Percentiles rank a stretch among this genome's conserved stretches.
Conservation (phyloP, 2,329 filamentous ascomycete species). For the Macrophomina tecta region DNA sequence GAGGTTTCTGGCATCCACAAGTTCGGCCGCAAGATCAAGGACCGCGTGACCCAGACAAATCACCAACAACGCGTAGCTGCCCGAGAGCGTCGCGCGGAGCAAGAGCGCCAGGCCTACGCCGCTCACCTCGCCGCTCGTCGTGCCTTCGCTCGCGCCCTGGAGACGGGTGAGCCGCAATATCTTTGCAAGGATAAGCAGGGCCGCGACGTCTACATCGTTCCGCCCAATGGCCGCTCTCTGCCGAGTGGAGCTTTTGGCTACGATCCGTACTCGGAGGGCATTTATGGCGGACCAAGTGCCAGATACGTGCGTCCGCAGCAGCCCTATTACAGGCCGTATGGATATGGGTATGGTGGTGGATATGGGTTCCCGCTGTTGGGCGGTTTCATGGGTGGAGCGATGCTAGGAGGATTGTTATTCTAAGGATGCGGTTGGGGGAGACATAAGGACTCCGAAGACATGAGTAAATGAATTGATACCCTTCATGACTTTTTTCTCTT, state of each 20-base stretch:
- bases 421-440: background rate
- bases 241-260: slow-evolving; percentile 47
- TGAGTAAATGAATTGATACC: background rate
- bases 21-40: slow-evolving; percentile 64
- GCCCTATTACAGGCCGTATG: slow-evolving; percentile 52
- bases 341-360: slow-evolving; percentile 47
- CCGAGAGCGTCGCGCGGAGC: slow-evolving; percentile 54
- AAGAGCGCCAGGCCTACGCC: slow-evolving; percentile 60
- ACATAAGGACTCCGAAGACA: background rate
- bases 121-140: slow-evolving; percentile 58
- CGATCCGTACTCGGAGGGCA: slow-evolving; percentile 54
- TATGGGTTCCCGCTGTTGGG: slow-evolving; percentile 44
- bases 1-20: slow-evolving; percentile 44
- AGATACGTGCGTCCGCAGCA: slow-evolving; percentile 56
- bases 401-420: slow-evolving; percentile 22
- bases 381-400: slow-evolving; percentile 34
- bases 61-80: slow-evolving; percentile 60
- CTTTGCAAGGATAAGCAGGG: slow-evolving; percentile 61
- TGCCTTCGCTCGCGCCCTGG: slow-evolving; percentile 58
- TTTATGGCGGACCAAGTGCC: slow-evolving; percentile 56
- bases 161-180: slow-evolving; percentile 63
- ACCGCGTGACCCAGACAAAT: slow-evolving; percentile 63
- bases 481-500: background rate
- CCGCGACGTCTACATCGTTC: slow-evolving; percentile 64
- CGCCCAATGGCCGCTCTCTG: slow-evolving; percentile 45